Base-by-base conservation (phyloP, 2,329 filamentous ascomycete species). In the Neurospora crassa region DNA sequence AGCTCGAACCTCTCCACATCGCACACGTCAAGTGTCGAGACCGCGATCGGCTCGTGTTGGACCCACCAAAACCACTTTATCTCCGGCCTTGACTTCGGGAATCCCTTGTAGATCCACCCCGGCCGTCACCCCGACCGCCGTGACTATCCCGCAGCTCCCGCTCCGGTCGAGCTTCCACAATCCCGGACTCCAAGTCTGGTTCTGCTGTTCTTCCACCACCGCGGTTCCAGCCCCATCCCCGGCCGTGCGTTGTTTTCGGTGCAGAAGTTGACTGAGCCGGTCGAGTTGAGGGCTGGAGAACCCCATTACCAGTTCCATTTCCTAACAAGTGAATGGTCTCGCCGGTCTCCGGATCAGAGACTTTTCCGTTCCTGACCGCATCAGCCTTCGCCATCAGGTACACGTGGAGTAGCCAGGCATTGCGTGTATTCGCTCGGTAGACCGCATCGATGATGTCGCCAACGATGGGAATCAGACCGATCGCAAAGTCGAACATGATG, bases 381-480 rank as follows among this genome's bases (percentile, higher is more conserved):
- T 87, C 87, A 72, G 92, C 91, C 78, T 90, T 89, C 74, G 89
- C 84, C 67, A 92, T 87, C 70, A 96, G 84, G 75, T 91, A 85
- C 67, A 88, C 82, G 78, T 80, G 77, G 42, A 80, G 76, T 2
- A 92, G 79, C 43, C 91, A 86, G 5, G 91, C 89, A 76, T 95
- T 96, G 76, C 89, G 89, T 24, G 90, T 92, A 77, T 95, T 96
- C 78, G 90, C 90, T 73, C 91, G 90, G 81, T 91, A 91, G 3
- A 88, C 79, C 6, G 91, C 91, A 77, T 96, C 92, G 47, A 85
- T 87, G 2, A 95, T 72, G 76, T 95, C 92, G n/a, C 92, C 92
- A 0, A 93, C 73, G 73, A 95, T 88, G 0, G 92, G 92, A 0
- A 95, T 83, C 2, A 96, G 82, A 6, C 92, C 93, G 42, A 94